These are phyloP conservation scores for Yamadazyma dendronema DNA, from an alignment of 1,139 yeast species.

Conservation along the genomic window DNA sequence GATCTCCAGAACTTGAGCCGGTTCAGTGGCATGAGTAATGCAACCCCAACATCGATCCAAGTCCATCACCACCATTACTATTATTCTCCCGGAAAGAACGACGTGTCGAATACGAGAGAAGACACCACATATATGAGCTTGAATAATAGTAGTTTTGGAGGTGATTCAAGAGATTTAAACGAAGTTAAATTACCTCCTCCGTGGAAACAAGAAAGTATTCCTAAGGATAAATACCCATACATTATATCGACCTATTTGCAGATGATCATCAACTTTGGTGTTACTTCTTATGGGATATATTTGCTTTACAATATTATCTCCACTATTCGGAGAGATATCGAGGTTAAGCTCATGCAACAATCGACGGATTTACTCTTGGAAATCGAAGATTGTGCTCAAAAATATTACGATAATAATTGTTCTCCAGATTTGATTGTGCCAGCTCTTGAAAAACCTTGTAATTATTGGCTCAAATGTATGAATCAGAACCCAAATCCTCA, in stretches of 20 bases:
- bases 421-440: slow-evolving; percentile 57
- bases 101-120: slow-evolving; percentile 1
- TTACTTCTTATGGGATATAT: slow-evolving; percentile 42
- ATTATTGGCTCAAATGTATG: slow-evolving; percentile 64
- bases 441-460: slow-evolving; percentile 55
- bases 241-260: slow-evolving; percentile 60
- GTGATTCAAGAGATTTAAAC: slow-evolving; percentile 1
- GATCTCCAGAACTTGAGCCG: slow-evolving; percentile 2
- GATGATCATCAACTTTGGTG: slow-evolving; percentile 44
- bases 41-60: slow-evolving; percentile 14
- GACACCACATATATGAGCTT: slow-evolving; percentile 10
- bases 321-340: slow-evolving; percentile 54
- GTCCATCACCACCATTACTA: slow-evolving; percentile 19
- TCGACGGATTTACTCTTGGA: slow-evolving; percentile 36
- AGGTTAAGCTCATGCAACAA: slow-evolving; percentile 42
- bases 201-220: slow-evolving; percentile 40
- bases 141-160: background rate
- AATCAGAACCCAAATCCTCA: slow-evolving; percentile 50
- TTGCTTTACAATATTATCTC: slow-evolving; percentile 41
- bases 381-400: slow-evolving; percentile 47
- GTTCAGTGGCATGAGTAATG: slow-evolving; percentile 5
- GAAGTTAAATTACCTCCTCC: slow-evolving; percentile 43
- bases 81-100: slow-evolving; percentile 15
- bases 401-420: slow-evolving; percentile 56
- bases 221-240: slow-evolving; percentile 47